Percentiles rank a stretch among this genome's conserved stretches.
These are phyloP conservation scores for Gynostemma pentaphyllum DNA, from an alignment of 306 rosid species.

Conservation along the genomic window DNA sequence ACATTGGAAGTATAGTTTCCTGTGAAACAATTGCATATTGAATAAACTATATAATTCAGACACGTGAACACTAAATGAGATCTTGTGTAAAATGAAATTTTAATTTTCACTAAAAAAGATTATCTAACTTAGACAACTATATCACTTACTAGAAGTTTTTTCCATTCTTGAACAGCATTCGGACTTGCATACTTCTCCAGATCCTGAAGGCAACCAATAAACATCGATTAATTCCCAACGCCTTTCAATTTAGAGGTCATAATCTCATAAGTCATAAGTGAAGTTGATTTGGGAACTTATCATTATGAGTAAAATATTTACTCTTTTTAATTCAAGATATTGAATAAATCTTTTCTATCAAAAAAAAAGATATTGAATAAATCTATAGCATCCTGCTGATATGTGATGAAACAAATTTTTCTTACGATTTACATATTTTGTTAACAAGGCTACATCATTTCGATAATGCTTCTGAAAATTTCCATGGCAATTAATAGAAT, in stretches of 20 bases:
- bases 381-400: no score
- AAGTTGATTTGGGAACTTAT: not conserved
- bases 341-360: no score
- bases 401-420: no score
- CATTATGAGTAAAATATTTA: not conserved
- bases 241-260: not conserved
- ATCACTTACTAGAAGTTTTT: conserved; percentile 45
- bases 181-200: conserved; percentile 73
- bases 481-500: no score
- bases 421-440: no score
- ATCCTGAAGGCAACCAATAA: conserved; percentile 36
- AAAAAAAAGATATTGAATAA: no score
- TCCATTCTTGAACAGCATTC: conserved; percentile 72
- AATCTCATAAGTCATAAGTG: not conserved
- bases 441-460: no score
- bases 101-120: not conserved
- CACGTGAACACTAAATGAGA: not conserved
- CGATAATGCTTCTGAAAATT: no score
- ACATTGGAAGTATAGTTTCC: conserved; percentile 84
- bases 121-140: not conserved
- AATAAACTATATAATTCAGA: not conserved
- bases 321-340: not conserved
- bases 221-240: not conserved
- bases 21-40: conserved; percentile 23
- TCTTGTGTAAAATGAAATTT: not conserved